Percentiles rank a stretch among this genome's conserved stretches.
These are phyloP conservation scores for Quambalaria eucalypti DNA, from an alignment of 1,284 basidiomycete species.

Conservation along the genomic window DNA sequence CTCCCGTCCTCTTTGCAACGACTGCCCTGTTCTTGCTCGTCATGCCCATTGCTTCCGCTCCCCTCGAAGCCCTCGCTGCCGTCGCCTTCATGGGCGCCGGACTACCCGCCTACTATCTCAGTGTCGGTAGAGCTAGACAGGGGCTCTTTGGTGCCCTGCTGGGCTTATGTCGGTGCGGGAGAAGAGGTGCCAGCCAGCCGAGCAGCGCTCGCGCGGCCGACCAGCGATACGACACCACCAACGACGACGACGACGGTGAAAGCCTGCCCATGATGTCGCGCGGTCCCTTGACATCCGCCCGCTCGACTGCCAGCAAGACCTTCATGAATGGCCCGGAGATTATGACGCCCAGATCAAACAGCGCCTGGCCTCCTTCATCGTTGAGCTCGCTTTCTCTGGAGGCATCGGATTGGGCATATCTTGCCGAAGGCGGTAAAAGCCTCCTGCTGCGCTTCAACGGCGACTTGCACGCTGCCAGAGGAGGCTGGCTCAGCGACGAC, in stretches of 20 bases:
- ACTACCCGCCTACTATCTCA: not conserved
- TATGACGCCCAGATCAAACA: no score
- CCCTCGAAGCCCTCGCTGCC: constrained; percentile 56
- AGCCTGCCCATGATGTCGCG: no score
- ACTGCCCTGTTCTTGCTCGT: constrained; percentile 84
- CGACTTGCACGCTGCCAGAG: not conserved
- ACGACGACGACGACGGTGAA: no score
- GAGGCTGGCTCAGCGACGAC: not conserved
- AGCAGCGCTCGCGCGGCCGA: no score
- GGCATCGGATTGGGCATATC: constrained; percentile 2
- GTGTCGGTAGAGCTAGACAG: not conserved
- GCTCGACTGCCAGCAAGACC: no score
- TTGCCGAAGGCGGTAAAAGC: constrained; percentile 8
- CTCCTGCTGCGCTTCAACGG: constrained; percentile 2
- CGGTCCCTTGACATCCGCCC: no score
- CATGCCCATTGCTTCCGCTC: constrained; percentile 91
- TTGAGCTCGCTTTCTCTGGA: no score
- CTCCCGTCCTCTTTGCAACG: constrained; percentile 80
- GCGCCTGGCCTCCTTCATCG: no score
- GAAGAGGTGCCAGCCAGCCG: no score
- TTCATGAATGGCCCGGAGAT: no score
- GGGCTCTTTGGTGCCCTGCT: not conserved
- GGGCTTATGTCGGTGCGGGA: not conserved
- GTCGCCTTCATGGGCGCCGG: not conserved
- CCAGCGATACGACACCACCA: no score